Evolutionary conservation across 805 yeast species (phyloP), one percentile per base, ranked within the genome.

Genomic region (Yamadazyma sp.): DNA sequence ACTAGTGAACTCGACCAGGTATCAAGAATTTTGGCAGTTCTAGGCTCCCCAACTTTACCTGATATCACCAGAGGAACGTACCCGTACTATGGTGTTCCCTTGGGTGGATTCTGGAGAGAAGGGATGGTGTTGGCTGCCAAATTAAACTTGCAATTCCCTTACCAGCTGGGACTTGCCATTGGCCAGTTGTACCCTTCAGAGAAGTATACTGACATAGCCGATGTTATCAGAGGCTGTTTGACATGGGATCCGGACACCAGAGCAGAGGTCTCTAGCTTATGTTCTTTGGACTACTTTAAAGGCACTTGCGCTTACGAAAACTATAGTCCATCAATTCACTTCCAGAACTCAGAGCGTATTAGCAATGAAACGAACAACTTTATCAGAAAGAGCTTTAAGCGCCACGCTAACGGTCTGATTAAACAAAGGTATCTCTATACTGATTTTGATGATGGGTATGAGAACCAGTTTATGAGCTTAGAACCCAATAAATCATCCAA

Each of bases 191-290:
- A 25, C 15, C 27, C 20, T 3, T 7, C 29, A 3, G 12, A 32
- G 6, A 17, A 6, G 5, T 28, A 32, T 15, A 17, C 20, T 11
- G 41, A 32, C 7, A 22, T 38, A 9, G 37, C 14, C 2, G 37
- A 42, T 6, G 38, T 46, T 2, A 73, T 71, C 6, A 59, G 57
- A 44, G 49, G 59, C 1, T 84, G 90, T 49, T 64, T 89, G 22
- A 63, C 71, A 35, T 89, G 96, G 96, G 81, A 87, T 59, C 95
- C 96, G 2, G 57, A 60, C n/a, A 54, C 59, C n/a, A 70, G 95
- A 47, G 72, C 77, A 0, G 71, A 73, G 25, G 82, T 74, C 2
- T 65, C 66, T 1, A 58, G 59, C 6, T 47, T 84, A 20, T 64
- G 78, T 42, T 35, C 59, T 11, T 65, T 76, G 75, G 61, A 71